Evolutionary conservation across 495 filamentous ascomycete genomes (phyloP), one percentile per base, ranked within the genome.

Genomic region (Penicillium daleae): DNA sequence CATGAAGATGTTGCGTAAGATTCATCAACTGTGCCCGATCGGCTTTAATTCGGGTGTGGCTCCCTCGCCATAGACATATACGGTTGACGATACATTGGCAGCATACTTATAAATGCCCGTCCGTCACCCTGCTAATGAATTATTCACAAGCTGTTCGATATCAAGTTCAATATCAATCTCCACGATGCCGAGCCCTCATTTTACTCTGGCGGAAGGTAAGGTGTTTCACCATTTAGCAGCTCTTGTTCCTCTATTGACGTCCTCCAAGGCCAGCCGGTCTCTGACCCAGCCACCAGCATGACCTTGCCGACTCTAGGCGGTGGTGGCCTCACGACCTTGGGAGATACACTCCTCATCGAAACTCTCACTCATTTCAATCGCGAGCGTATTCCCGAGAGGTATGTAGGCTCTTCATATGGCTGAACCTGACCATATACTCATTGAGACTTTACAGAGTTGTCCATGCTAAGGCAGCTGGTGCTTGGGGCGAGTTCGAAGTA

Each of bases 391-490:
- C 86, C 88, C 1, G 88, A 90, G 73, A 31, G 55, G 55, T 57
- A 10, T 22, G 40, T 44, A 3, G 19, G 8, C 40, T 0, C 3
- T n/a, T 9, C 4, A 6, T 27, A 17, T 39, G 12, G 7, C 29
- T 27, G 3, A 3, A 19, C 1, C 1, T 15, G 4, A 15, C 0
- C 21, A 5, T 7, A 42, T 24, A 42, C 29, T 51, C 10, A 29
- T 22, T 40, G 35, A 6, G 2, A 27, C 17, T 15, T 12, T 19
- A 8, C 26, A 82, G 87, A 53, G 89, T 92, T 48, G 91, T 93
- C 27, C 91, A 95, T 59, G 91, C 90, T 37, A 90, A 92, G 69
- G 91, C 91, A 56, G 87, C 88, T 51, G 90, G 90, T 31, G 91
- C 91, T 53, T 91, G 89, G 67, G 91, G 91, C 53, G 84, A 85